A percentile compares a stretch with the other conserved stretches of the same genome.
phyloP scores from a whole-genome alignment of 805 yeast species.

The Hanseniaspora lindneri region DNA sequence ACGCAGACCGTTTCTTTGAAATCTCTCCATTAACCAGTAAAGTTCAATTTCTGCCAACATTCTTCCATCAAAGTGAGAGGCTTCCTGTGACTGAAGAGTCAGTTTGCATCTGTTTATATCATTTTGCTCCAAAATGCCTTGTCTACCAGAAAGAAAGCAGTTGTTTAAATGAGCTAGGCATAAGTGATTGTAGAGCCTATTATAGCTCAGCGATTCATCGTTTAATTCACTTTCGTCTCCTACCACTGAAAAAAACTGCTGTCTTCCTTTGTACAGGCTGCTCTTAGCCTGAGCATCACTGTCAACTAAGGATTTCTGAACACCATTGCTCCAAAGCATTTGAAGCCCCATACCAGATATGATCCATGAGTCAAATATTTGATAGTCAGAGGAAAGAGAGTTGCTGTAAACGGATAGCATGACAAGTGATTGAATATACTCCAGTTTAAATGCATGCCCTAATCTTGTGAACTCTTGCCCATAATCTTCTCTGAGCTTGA shows the following conservation, averaged over 20 bases:
- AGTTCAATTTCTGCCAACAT: constrained; percentile 66
- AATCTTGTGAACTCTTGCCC: constrained; percentile 33
- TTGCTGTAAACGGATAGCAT: constrained; percentile 54
- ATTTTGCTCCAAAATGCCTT: constrained; percentile 48
- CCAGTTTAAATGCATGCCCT: constrained; percentile 36
- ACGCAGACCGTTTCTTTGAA: constrained; percentile 9
- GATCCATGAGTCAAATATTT: constrained; percentile 58
- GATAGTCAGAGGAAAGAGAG: constrained; percentile 42
- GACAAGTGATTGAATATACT: constrained; percentile 57
- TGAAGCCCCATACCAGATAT: constrained; percentile 55
- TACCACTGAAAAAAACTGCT: constrained; percentile 15
- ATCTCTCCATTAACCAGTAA: constrained; percentile 25
- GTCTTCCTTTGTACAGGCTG: not conserved
- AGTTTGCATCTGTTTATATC: constrained; percentile 48
- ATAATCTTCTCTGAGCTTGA: constrained; percentile 40
- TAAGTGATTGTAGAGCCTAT: constrained; percentile 62
- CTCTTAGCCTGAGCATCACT: not conserved
- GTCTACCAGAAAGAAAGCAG: constrained; percentile 54
- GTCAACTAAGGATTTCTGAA: constrained; percentile 11
- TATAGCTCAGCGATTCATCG: constrained; percentile 39
- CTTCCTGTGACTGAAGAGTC: constrained; percentile 43
- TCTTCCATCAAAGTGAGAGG: constrained; percentile 72
- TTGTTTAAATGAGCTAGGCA: constrained; percentile 55
- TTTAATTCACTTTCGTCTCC: constrained; percentile 31
- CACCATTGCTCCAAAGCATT: constrained; percentile 9